Evolutionary conservation across 352 stramenopile species (phyloP), one percentile per base, ranked within the genome.

Genomic region (Globisporangium emineosum): DNA sequence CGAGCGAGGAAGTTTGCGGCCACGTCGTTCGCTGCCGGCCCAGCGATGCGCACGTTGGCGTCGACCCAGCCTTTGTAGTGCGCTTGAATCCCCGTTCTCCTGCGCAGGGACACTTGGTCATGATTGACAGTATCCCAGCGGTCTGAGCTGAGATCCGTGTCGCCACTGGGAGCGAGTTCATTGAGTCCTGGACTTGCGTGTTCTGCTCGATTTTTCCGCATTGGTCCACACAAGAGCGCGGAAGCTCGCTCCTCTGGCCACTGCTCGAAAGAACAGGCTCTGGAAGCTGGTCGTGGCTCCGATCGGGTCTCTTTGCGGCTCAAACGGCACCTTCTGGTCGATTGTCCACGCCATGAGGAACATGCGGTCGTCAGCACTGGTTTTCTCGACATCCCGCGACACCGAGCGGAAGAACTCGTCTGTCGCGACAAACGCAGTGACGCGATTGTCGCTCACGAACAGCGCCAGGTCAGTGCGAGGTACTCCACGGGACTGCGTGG

Each of bases 31-130:
- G n/a, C 7, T 51, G n/a, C 43, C 6, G 43, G n/a, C 6, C 43
- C 43, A 29, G 19, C 43, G n/a, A 51, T 29, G n/a, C n/a, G 43
- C 43, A 29, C 43, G 3, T 51, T 51, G 0, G 43, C 43, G n/a
- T 51, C 43, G 43, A 51, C 6, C 43, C 43, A 51, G 43, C n/a
- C 43, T 9, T 51, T 51, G 43, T 29, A 27, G n/a, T 51, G n/a
- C 8, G 4, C 43, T 29, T 29, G 19, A 13, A 51, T 51, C 19
- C 43, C 43, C 5, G n/a, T 21, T 27, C 43, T 5, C n/a, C n/a
- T 51, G n/a, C 43, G n/a, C n/a, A 51, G 5, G 9, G 43, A 13
- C 6, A 6, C 23, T 6, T 51, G n/a, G 19, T 51, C 43, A n/a
- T 51, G n/a, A 51, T n/a, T 15, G 43, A 27, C 19, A 13, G 43